Conservation (phyloP, 179 eudicot species). For the Carnegiea gigantea region DNA sequence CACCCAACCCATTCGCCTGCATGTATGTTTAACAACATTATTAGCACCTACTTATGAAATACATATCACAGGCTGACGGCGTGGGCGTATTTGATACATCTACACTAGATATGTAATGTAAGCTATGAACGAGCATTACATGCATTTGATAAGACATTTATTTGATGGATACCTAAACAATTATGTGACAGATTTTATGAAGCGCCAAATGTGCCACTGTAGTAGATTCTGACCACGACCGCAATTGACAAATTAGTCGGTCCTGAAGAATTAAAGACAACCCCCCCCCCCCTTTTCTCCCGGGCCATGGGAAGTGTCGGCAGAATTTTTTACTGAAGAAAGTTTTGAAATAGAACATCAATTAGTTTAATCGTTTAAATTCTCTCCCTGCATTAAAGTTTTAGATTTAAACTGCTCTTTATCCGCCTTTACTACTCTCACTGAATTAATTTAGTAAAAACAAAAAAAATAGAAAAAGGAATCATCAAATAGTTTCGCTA, state of each 20-base stretch:
- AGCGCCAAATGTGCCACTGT: background rate
- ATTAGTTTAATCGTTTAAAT: background rate
- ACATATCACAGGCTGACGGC: too few species aligned
- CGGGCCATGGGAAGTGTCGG: background rate
- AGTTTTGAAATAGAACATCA: background rate
- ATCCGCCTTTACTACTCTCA: background rate
- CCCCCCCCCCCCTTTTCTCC: too few species aligned
- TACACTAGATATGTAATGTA: background rate
- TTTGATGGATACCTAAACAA: background rate
- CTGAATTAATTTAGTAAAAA: background rate
- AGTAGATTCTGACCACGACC: slow-evolving; percentile 4
- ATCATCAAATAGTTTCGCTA: background rate
- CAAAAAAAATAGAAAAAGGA: background rate
- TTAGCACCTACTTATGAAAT: background rate
- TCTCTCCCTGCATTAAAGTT: background rate
- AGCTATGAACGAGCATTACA: background rate
- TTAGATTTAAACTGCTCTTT: background rate
- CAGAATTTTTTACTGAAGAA: background rate
- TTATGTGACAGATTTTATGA: background rate
- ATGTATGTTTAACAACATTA: background rate
- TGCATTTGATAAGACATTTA: background rate
- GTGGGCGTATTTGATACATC: too few species aligned
- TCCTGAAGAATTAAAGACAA: too few species aligned
- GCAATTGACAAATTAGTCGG: background rate
- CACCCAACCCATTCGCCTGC: slow-evolving; percentile 53